Base-by-base conservation (phyloP, 768 basidiomycete genomes). In the Boletellus emodensis region DNA sequence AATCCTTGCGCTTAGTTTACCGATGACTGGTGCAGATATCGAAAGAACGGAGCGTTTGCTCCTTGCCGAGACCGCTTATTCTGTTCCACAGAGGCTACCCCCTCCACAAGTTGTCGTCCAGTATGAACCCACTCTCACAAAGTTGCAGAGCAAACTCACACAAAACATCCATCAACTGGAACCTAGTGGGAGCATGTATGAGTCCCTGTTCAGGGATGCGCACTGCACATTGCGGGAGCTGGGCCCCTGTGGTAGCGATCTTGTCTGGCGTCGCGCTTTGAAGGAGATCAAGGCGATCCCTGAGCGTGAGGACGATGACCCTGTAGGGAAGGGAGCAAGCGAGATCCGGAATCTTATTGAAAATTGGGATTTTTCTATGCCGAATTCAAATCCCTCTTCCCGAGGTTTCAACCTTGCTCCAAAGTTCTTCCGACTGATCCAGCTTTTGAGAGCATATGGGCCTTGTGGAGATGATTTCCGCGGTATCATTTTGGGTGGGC, bases 211-310 rank as follows among this genome's bases (percentile, higher is more conserved):
- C 60, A 69, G 62, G 38, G 70, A 74, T 24, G 79, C 83, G 11
- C 73, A 71, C 17, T 63, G 68, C 56, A 75, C 75, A 17, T 64
- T 78, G 33, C 60, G 64, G 24, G 80, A 87, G 59, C 61, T 90
- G 28, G 89, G 89, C 7, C 56, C 75, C 34, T 89, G 84, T 55
- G 87, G 84, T 42, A 74, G 82, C 34, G 85, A 90, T 56, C 68
- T 88, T 33, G 69, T 85, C 43, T 90, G 85, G 87, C 74, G 82
- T 54, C 75, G 75, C 38, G 75, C 75, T 18, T 55, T 78, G 40
- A 75, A 71, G 53, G 74, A 75, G 44, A 49, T 59, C 10, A 52
- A 54, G 40, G 52, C 62, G 43, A 57, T 58, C n/a, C 61, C 63
- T n/a, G 67, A 65, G 43, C 62, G 70, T 41, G 69, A 75, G 15